Evolutionary conservation across 2,329 filamentous ascomycete genomes (phyloP), one percentile per base, ranked within the genome.

Genomic region (Apiospora hydei): DNA sequence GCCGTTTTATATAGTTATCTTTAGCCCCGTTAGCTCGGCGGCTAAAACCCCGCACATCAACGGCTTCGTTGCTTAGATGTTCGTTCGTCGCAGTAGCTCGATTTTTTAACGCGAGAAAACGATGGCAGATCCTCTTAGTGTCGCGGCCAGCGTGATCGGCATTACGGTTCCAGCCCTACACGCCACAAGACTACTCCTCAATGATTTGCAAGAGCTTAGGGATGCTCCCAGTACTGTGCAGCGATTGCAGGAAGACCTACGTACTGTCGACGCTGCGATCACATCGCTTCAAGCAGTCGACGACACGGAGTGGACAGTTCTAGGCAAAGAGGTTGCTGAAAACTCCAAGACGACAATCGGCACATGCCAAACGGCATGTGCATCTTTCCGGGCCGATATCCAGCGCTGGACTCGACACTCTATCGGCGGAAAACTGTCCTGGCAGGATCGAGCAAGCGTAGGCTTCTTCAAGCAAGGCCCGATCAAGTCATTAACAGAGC

Each of bases 381-480:
- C 26, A n/a, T 30, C 47, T 13, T 69, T 53, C 18, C 30, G 47
- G 16, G 44, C 46, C 21, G 47, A 69, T 41, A 46, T 69, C 7
- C 30, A 69, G 38, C 47, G 30, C n/a, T 69, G 30, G 30, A 69
- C 68, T 49, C 47, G 47, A 24, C 68, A 69, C 51, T 69, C 68
- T 57, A 69, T 47, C 26, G 68, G 46, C 26, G 21, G 47, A 18
- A 34, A 53, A 16, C 30, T 69, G 24, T 57, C 26, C 16, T 69
- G 47, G 47, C 47, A 49, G 18, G 47, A 69, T 69, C 24, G 30
- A 49, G 47, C 18, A 30, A 41, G 47, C 30, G 14, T 69, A 53
- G 47, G 47, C 24, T 53, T 69, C 47, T 69, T 69, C 26, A 46
- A 49, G 7, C 24, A 69, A 30, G 38, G 46, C 68, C 46, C n/a